These are phyloP conservation scores for Phytopythium aichiense DNA, from an alignment of 352 stramenopile genomes.

Conservation along the genomic window DNA sequence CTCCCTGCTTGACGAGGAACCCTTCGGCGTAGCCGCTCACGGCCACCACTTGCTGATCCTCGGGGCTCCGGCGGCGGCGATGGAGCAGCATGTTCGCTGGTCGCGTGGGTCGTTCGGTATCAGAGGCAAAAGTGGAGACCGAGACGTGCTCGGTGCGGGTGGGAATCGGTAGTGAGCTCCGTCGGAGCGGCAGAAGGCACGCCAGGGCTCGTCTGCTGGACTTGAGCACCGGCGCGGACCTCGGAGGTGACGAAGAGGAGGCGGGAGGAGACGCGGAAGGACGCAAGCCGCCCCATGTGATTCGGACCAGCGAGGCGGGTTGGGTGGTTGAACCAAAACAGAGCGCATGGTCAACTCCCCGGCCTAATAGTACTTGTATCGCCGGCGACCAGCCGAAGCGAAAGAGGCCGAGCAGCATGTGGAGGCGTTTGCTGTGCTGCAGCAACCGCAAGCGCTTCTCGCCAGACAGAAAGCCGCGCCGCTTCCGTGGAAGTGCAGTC, in stretches of 20 bases:
- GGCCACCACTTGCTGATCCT: constrained; percentile 34
- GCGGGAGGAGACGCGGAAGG: neutral
- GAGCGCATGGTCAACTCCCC: neutral
- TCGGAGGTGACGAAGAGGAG: neutral
- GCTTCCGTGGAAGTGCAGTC: neutral
- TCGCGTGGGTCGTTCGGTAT: neutral
- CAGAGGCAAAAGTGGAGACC: neutral
- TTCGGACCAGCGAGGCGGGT: constrained; percentile 6
- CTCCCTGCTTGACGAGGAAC: constrained; percentile 62
- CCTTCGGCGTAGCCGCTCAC: constrained; percentile 67
- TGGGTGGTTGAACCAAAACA: neutral
- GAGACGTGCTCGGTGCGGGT: neutral
- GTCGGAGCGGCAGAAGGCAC: neutral
- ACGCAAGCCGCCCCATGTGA: neutral
- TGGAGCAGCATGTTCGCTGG: neutral
- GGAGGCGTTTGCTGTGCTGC: neutral
- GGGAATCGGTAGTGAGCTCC: constrained; percentile 4
- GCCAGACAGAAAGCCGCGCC: neutral
- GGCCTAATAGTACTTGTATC: neutral
- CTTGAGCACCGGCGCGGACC: neutral
- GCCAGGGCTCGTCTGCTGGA: neutral
- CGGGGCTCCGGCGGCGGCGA: constrained; percentile 1
- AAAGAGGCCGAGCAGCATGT: neutral
- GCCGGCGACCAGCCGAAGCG: neutral
- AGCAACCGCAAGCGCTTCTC: neutral